A percentile compares a stretch with the other conserved stretches of the same genome.
These are phyloP conservation scores for Saururus chinensis DNA, from an alignment of 164 flowering plant species.

Conservation along the genomic window DNA sequence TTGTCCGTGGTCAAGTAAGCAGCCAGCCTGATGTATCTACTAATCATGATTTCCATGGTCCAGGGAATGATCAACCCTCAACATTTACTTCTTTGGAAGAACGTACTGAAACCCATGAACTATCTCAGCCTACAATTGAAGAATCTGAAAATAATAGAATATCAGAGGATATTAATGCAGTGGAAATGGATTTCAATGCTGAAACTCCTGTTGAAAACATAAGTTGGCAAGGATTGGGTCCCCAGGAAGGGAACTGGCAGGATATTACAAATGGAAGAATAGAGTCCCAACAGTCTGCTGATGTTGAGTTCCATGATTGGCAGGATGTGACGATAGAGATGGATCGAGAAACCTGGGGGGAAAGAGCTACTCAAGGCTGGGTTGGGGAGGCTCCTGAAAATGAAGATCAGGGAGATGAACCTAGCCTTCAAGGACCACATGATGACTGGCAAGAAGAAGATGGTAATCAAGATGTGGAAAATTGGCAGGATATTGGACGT, in stretches of 20 bases:
- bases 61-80: slow-evolving; percentile 32
- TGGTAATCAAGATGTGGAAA: slow-evolving; percentile 38
- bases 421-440: slow-evolving; percentile 24
- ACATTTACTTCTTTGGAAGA: slow-evolving; percentile 24
- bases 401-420: slow-evolving; percentile 26
- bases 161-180: slow-evolving; percentile 18
- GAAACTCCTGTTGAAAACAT: slow-evolving; percentile 22
- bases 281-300: slow-evolving; percentile 40
- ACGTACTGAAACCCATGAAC: slow-evolving; percentile 28
- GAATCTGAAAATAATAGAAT: slow-evolving; percentile 24
- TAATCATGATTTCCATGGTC: slow-evolving; percentile 25
- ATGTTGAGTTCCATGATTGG: slow-evolving; percentile 35
- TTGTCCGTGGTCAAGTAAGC: slow-evolving; percentile 83
- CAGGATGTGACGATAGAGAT: slow-evolving; percentile 31
- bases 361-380: slow-evolving; percentile 35
- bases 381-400: slow-evolving; percentile 32
- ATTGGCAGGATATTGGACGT: slow-evolving; percentile 54
- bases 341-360: slow-evolving; percentile 45
- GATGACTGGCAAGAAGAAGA: slow-evolving; percentile 54
- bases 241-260: slow-evolving; percentile 34
- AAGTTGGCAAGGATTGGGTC: slow-evolving; percentile 32
- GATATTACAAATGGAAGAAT: slow-evolving; percentile 38
- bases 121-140: slow-evolving; percentile 24
- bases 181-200: slow-evolving; percentile 18
- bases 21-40: slow-evolving; percentile 43